Evolutionary conservation across 2,329 filamentous ascomycete species (phyloP).

Genomic region (Hortaea werneckii): DNA sequence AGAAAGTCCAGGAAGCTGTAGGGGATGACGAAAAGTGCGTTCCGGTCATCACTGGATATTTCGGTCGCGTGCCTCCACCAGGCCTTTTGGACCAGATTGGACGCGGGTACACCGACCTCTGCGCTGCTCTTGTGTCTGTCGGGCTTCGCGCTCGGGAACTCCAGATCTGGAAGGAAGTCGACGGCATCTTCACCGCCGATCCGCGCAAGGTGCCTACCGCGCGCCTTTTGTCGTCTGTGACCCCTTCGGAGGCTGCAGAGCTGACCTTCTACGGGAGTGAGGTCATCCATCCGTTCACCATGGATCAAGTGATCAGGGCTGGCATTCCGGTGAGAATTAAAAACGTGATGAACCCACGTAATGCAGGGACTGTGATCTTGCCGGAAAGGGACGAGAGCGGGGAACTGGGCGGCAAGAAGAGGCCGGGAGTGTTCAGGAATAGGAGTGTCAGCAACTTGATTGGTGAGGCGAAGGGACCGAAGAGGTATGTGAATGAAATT

Average conservation of each 20-base stretch:
- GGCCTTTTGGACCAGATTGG: constrained; percentile 87
- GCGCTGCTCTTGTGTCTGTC: constrained; percentile 83
- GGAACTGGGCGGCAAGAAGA: constrained; percentile 31
- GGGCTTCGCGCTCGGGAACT: constrained; percentile 79
- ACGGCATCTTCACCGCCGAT: constrained; percentile 84
- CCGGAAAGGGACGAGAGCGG: constrained; percentile 57
- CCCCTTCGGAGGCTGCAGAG: constrained; percentile 88
- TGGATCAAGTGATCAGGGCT: constrained; percentile 78
- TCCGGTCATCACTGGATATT: constrained; percentile 69
- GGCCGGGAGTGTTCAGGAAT: constrained; percentile 42
- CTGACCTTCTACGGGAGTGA: constrained; percentile 69
- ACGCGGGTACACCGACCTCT: constrained; percentile 92
- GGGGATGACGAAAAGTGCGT: constrained; percentile 36
- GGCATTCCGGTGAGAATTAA: constrained; percentile 82
- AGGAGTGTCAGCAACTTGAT: constrained; percentile 33
- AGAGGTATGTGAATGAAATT: not conserved
- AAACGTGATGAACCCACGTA: constrained; percentile 52
- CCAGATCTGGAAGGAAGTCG: constrained; percentile 98
- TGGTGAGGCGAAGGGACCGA: constrained; percentile 38
- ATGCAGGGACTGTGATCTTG: constrained; percentile 69
- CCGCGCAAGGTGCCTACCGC: constrained; percentile 86
- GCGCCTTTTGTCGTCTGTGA: constrained; percentile 77
- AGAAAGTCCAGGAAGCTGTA: constrained; percentile 25
- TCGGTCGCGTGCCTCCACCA: constrained; percentile 73
- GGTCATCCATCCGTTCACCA: constrained; percentile 96